These are phyloP conservation scores for Camelina laxa DNA, from an alignment of 345 rosid genomes.

Conservation along the genomic window DNA sequence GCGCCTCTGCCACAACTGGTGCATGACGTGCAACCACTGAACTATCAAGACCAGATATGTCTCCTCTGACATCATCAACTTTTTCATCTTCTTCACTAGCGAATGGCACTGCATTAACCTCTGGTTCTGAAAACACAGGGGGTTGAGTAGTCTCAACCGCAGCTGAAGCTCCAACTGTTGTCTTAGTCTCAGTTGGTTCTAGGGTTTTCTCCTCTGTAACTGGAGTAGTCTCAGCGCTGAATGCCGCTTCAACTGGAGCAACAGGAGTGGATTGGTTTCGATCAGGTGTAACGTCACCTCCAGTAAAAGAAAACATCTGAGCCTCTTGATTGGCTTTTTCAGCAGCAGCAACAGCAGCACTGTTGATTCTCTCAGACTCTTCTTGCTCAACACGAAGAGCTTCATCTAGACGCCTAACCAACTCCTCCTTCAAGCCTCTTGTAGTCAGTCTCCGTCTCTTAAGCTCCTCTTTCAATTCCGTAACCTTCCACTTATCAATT, in stretches of 20 bases:
- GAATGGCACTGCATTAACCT: background rate
- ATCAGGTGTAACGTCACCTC: constrained; percentile 9
- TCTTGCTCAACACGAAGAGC: constrained; percentile 72
- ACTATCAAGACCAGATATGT: constrained; percentile 52
- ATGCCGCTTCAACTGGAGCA: constrained; percentile 6
- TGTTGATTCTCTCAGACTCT: constrained; percentile 45
- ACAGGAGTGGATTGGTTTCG: constrained; percentile 34
- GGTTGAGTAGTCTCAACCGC: constrained; percentile 16
- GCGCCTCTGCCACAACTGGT: constrained; percentile 41
- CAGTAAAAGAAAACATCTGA: constrained; percentile 19
- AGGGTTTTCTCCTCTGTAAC: constrained; percentile 40
- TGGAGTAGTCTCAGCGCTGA: constrained; percentile 36
- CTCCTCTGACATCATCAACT: constrained; percentile 50
- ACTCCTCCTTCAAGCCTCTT: constrained; percentile 85
- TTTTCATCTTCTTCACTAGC: constrained; percentile 35
- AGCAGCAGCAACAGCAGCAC: constrained; percentile 28
- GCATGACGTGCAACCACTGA: constrained; percentile 41
- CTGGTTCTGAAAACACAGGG: constrained; percentile 19
- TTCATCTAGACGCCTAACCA: constrained; percentile 82
- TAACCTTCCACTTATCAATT: constrained; percentile 94
- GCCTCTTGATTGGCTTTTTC: constrained; percentile 45
- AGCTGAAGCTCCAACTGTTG: constrained; percentile 16
- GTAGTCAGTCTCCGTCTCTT: constrained; percentile 67
- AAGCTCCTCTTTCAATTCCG: constrained; percentile 94
- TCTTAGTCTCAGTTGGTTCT: constrained; percentile 10